These are phyloP conservation scores for Colletotrichum kahawae DNA, from an alignment of 2,329 filamentous ascomycete species.

Conservation along the genomic window DNA sequence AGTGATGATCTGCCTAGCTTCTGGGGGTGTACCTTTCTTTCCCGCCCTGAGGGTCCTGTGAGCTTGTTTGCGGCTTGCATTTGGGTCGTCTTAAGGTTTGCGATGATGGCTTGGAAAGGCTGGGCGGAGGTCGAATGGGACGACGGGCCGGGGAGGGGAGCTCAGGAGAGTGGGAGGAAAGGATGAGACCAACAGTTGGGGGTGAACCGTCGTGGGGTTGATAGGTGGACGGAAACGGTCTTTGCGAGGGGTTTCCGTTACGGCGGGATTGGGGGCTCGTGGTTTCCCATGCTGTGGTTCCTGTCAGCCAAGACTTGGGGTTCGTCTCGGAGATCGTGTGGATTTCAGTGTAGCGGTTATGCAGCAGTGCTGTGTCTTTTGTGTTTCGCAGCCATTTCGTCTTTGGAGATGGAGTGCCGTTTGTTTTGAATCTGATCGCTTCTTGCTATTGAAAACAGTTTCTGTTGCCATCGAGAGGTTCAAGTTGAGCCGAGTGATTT, in stretches of 20 bases:
- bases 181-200: not conserved
- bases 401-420: too few relatives aligned
- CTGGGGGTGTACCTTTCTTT: not conserved
- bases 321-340: too few relatives aligned
- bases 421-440: too few relatives aligned
- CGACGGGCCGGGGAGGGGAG: not conserved
- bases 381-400: too few relatives aligned
- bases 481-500: too few relatives aligned
- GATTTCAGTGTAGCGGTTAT: too few relatives aligned
- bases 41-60: not conserved
- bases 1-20: not conserved
- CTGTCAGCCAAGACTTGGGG: too few relatives aligned
- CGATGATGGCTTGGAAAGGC: not conserved
- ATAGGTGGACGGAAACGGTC: not conserved
- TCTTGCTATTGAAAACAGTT: too few relatives aligned
- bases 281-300: not conserved
- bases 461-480: too few relatives aligned
- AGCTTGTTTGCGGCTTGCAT: not conserved
- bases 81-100: not conserved
- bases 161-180: not conserved
- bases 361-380: too few relatives aligned
- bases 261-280: not conserved
- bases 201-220: not conserved
- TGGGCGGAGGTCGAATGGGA: not conserved
- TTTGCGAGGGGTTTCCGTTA: not conserved